A percentile compares a stretch with the other conserved stretches of the same genome.
phyloP scores from a whole-genome alignment of 2,329 filamentous ascomycete genomes.

The Venturia oleaginea region DNA sequence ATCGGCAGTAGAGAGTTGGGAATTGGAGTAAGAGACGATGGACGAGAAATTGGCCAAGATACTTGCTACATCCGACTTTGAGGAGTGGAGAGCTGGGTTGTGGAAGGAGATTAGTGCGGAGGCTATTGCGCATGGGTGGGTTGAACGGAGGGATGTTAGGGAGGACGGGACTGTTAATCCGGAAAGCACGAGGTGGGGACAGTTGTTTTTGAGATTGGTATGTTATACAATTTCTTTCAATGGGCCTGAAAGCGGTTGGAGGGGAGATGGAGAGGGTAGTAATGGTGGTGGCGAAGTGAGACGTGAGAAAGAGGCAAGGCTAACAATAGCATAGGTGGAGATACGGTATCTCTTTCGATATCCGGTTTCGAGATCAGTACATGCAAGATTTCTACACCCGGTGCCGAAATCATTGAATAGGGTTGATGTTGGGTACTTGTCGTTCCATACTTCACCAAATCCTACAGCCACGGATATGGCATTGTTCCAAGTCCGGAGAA shows the following conservation, averaged over 20 bases:
- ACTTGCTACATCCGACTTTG: constrained; percentile 13
- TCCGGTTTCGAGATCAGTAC: constrained; percentile 15
- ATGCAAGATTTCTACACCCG: constrained; percentile 13
- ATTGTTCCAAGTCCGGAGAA: constrained; percentile 13
- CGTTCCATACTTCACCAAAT: constrained; percentile 14
- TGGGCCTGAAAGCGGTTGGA: neutral
- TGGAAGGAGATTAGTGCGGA: constrained; percentile 15
- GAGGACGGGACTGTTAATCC: constrained; percentile 12
- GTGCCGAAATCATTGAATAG: constrained; percentile 12
- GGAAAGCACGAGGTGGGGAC: constrained; percentile 11
- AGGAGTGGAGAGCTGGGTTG: constrained; percentile 12
- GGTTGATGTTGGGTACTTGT: constrained; percentile 15
- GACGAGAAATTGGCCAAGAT: constrained; percentile 15
- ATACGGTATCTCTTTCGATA: constrained; percentile 15
- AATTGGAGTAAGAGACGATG: constrained; percentile 1
- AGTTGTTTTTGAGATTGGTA: constrained; percentile 13
- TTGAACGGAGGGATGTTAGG: constrained; percentile 9
- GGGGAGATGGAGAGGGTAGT: neutral
- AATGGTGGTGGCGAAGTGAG: neutral
- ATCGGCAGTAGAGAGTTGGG: neutral
- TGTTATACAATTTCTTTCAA: neutral
- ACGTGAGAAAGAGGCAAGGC: neutral
- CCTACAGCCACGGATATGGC: constrained; percentile 13
- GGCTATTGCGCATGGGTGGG: constrained; percentile 15
- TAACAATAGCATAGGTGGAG: constrained; percentile 12